Percentiles rank a stretch among this genome's conserved stretches.
These are phyloP conservation scores for Jamesozyma lodderae DNA, from an alignment of 805 yeast genomes.

Conservation along the genomic window DNA sequence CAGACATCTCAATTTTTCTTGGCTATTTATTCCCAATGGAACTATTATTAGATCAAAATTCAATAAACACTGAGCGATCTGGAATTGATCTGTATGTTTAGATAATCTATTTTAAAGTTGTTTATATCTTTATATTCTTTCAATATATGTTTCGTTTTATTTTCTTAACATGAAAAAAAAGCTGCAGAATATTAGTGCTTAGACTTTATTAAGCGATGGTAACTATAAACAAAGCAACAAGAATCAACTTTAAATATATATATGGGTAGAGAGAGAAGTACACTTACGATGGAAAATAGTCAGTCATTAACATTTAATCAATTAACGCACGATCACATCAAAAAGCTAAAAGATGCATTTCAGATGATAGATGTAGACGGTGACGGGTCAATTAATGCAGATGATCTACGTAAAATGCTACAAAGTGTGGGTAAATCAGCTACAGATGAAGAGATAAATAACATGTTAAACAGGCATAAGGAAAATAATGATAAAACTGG, in stretches of 20 bases:
- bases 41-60: no score
- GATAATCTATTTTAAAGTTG: no score
- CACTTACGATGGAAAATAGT: constrained; percentile 21
- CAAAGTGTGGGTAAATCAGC: constrained; percentile 42
- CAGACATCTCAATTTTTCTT: no score
- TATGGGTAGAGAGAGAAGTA: background rate
- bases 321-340: constrained; percentile 54
- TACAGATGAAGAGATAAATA: constrained; percentile 34
- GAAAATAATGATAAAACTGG: background rate
- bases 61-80: no score
- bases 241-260: no score
- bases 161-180: no score
- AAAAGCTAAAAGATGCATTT: constrained; percentile 64
- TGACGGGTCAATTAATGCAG: constrained; percentile 51
- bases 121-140: no score
- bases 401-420: constrained; percentile 48
- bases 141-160: no score
- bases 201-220: background rate
- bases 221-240: background rate
- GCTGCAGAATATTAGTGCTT: background rate
- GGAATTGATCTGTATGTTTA: no score
- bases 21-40: no score
- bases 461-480: constrained; percentile 41
- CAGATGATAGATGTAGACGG: constrained; percentile 74
- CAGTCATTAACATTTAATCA: constrained; percentile 31